Conservation (phyloP, 164 flowering plant species). For the Liriodendron chinense region DNA sequence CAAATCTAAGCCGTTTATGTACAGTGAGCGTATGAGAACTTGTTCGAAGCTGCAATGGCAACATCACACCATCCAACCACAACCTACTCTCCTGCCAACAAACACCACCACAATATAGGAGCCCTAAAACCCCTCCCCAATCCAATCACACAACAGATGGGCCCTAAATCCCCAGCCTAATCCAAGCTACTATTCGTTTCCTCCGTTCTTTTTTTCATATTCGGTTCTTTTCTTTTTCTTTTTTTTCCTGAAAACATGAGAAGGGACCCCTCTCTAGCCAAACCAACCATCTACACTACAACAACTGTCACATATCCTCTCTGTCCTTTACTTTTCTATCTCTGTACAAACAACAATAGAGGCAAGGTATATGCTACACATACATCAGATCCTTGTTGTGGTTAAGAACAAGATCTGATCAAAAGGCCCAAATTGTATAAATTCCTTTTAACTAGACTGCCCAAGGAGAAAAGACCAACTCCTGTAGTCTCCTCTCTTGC, state of each 20-base stretch:
- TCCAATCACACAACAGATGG: not conserved
- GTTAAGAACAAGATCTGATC: conserved; percentile 72
- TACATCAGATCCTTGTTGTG: not conserved
- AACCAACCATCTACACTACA: conserved; percentile 30
- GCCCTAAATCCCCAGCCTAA: not conserved
- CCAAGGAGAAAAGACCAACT: conserved; percentile 68
- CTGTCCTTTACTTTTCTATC: conserved; percentile 4
- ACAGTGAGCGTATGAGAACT: not conserved
- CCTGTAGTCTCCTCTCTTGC: conserved; percentile 41
- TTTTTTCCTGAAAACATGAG: no score
- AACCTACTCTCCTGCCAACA: no score
- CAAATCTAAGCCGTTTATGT: conserved; percentile 5
- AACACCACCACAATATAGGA: no score
- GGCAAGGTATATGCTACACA: conserved; percentile 19
- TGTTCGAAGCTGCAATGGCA: not conserved
- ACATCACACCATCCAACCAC: conserved; percentile 1
- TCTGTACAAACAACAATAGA: conserved; percentile 19
- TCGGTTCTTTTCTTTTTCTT: not conserved
- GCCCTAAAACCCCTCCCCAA: not conserved
- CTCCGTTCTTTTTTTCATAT: not conserved
- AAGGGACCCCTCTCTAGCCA: not conserved
- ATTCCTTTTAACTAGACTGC: conserved; percentile 81
- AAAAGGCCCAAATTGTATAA: conserved; percentile 70
- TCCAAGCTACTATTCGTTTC: not conserved
- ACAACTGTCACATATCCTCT: conserved; percentile 9